These are phyloP conservation scores for Capsella rubella DNA, from an alignment of 441 rosid species.

Conservation along the genomic window DNA sequence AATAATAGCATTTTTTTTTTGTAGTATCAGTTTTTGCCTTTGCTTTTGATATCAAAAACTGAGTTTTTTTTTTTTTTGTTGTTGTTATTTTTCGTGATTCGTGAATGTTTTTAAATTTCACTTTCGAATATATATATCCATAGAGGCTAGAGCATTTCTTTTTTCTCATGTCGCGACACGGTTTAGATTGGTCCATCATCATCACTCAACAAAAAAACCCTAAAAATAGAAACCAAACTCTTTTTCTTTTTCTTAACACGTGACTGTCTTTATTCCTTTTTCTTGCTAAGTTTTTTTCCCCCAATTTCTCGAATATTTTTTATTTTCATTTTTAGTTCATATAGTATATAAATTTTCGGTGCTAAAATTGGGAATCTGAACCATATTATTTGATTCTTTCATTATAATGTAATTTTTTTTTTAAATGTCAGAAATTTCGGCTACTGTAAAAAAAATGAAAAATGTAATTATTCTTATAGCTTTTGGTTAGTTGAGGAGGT, in stretches of 20 bases:
- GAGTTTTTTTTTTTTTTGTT: conserved; percentile 14
- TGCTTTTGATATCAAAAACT: conserved; percentile 37
- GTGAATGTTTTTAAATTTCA: conserved; percentile 5
- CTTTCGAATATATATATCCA: conserved; percentile 24
- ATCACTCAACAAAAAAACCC: conserved; percentile 28
- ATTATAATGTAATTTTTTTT: neutral
- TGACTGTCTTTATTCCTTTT: conserved; percentile 43
- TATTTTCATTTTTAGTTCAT: too few species aligned
- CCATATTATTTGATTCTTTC: conserved; percentile 24
- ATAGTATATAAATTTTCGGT: too few species aligned
- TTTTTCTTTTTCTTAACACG: conserved; percentile 44
- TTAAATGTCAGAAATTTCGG: conserved; percentile 53
- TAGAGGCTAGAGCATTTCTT: neutral
- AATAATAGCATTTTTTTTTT: conserved; percentile 42
- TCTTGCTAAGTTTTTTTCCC: conserved; percentile 34
- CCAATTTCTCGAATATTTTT: neutral
- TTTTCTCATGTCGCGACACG: conserved; percentile 52
- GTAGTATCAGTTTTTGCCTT: conserved; percentile 28
- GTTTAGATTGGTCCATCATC: conserved; percentile 58
- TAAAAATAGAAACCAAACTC: conserved; percentile 40
- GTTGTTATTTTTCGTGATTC: neutral
- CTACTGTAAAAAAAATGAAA: conserved; percentile 29
- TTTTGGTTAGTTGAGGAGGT: conserved; percentile 29
- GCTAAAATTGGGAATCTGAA: neutral
- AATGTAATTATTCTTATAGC: conserved; percentile 33